phyloP scores from a whole-genome alignment of 2,329 filamentous ascomycete genomes.

The Cryphonectria japonica region DNA sequence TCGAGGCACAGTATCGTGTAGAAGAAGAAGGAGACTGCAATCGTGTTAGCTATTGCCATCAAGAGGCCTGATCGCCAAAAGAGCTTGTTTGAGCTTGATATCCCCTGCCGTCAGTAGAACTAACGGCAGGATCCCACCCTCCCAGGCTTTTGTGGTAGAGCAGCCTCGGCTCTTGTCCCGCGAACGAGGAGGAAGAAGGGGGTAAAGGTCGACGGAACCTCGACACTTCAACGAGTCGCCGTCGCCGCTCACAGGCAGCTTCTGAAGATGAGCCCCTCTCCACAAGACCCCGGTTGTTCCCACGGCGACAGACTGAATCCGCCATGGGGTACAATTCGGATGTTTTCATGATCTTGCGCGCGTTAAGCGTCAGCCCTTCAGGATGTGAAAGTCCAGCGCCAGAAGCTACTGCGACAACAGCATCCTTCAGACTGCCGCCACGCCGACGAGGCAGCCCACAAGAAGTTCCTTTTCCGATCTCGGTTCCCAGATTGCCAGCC shows the following conservation, averaged over 20 bases:
- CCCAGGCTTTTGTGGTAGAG: constrained; percentile 24
- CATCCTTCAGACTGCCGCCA: constrained; percentile 11
- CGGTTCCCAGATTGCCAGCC: background rate
- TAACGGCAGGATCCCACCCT: constrained; percentile 22
- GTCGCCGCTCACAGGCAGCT: constrained; percentile 14
- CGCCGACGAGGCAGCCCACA: constrained; percentile 15
- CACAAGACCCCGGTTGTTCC: constrained; percentile 22
- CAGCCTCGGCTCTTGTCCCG: constrained; percentile 23
- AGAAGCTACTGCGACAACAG: constrained; percentile 6
- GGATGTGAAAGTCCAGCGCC: background rate
- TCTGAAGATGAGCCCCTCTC: constrained; percentile 8
- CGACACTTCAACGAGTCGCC: background rate
- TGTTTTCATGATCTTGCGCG: constrained; percentile 19
- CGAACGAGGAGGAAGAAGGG: background rate
- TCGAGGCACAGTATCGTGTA: background rate
- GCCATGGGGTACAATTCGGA: constrained; percentile 20
- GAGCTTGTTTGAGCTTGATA: constrained; percentile 1
- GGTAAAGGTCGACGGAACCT: background rate
- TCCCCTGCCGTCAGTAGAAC: constrained; percentile 11
- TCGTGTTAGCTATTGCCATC: background rate
- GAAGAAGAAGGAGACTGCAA: background rate
- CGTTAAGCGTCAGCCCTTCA: constrained; percentile 16
- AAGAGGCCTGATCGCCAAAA: background rate
- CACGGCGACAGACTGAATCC: constrained; percentile 17
- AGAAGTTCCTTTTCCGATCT: constrained; percentile 9